phyloP scores from a whole-genome alignment of 352 stramenopile genomes.

The Phytophthora uliginosa region DNA sequence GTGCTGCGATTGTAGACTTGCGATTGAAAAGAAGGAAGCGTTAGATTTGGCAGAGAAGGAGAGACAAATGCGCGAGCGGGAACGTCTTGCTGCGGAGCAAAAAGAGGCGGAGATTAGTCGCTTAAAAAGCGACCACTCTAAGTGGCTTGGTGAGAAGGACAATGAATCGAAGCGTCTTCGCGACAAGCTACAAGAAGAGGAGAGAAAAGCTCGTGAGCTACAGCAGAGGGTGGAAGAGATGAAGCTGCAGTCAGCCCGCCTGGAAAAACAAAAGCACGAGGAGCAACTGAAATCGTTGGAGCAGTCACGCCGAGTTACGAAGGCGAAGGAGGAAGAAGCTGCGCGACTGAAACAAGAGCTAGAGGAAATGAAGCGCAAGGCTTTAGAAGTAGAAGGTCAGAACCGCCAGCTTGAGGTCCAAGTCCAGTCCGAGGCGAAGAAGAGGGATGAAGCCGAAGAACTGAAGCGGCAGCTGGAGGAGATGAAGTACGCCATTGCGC shows the following conservation, averaged over 20 bases:
- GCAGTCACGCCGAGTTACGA: conserved; percentile 47
- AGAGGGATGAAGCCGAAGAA: conserved; percentile 46
- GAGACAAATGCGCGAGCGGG: conserved; percentile 64
- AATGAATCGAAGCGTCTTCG: conserved; percentile 75
- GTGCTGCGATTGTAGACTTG: conserved; percentile 40
- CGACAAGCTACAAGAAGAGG: conserved; percentile 70
- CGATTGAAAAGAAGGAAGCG: conserved; percentile 74
- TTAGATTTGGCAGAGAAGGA: conserved; percentile 69
- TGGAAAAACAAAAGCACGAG: conserved; percentile 60
- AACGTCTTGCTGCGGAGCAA: conserved; percentile 52
- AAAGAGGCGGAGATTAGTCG: conserved; percentile 79
- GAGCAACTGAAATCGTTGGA: conserved; percentile 45
- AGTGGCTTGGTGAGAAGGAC: conserved; percentile 74
- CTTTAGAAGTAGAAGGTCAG: conserved; percentile 45
- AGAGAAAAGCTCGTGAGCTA: conserved; percentile 61
- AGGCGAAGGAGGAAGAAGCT: conserved; percentile 54
- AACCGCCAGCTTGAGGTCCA: conserved; percentile 51
- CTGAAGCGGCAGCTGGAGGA: conserved; percentile 57
- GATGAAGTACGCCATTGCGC: conserved; percentile 55
- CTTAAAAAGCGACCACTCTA: conserved; percentile 69
- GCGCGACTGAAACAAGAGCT: conserved; percentile 56
- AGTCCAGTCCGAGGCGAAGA: conserved; percentile 46
- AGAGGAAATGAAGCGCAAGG: conserved; percentile 62
- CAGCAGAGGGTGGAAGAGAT: conserved; percentile 71
- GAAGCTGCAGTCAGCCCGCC: conserved; percentile 44